Evolutionary conservation across 2,329 filamentous ascomycete genomes (phyloP).

Genomic region (Endoconidiophora polonica): DNA sequence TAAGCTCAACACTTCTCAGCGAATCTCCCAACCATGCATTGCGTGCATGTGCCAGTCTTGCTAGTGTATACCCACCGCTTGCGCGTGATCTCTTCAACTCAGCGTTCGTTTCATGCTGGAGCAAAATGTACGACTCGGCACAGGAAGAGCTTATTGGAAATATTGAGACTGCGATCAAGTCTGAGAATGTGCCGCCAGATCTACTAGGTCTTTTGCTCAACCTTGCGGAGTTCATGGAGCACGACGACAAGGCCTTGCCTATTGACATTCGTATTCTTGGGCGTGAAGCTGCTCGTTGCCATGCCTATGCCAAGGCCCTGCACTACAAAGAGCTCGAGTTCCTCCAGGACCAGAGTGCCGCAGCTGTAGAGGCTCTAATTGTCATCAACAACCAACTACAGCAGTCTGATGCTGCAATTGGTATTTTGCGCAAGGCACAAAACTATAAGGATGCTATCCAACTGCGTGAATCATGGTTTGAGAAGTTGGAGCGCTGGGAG

Average conservation of each 20-base stretch:
- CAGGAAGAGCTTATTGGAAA: slow-evolving; percentile 92
- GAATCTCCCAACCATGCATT: slow-evolving; percentile 94
- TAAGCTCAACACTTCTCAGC: slow-evolving; percentile 85
- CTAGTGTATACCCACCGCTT: slow-evolving; percentile 78
- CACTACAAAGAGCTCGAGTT: slow-evolving; percentile 99
- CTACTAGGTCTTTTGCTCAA: slow-evolving; percentile 88
- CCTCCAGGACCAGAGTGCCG: slow-evolving; percentile 88
- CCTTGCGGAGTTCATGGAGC: slow-evolving; percentile 98
- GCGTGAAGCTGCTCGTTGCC: slow-evolving; percentile 87
- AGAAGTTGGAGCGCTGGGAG: slow-evolving; percentile 96
- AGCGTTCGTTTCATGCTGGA: slow-evolving; percentile 98
- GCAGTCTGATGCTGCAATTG: slow-evolving; percentile 95
- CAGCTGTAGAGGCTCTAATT: slow-evolving; percentile 90
- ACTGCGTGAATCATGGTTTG: slow-evolving; percentile 95
- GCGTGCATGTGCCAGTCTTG: slow-evolving; percentile 78
- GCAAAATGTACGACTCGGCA: slow-evolving; percentile 88
- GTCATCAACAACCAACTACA: slow-evolving; percentile 99
- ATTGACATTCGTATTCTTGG: slow-evolving; percentile 94
- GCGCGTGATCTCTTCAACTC: slow-evolving; percentile 95
- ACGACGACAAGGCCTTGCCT: slow-evolving; percentile 93
- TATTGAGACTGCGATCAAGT: slow-evolving; percentile 89
- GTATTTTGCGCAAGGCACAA: slow-evolving; percentile 90
- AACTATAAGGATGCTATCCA: slow-evolving; percentile 86
- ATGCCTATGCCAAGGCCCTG: slow-evolving; percentile 92
- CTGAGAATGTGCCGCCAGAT: slow-evolving; percentile 88